Evolutionary conservation across 2,329 filamentous ascomycete species (phyloP), one percentile per base, ranked within the genome.

Genomic region (Aspergillus ruber): DNA sequence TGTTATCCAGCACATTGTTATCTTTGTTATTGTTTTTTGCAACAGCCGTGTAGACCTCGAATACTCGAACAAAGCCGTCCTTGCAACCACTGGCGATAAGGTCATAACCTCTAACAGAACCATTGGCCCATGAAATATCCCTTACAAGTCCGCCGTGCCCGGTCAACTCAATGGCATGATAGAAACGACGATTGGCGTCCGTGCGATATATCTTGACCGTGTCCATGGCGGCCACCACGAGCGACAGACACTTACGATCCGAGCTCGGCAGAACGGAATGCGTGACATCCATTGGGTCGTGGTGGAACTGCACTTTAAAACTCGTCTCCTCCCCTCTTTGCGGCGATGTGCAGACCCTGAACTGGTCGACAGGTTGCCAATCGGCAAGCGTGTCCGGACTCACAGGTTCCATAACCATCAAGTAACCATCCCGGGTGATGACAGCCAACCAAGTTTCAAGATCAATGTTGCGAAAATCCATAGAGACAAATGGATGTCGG

Each of bases 71-170:
- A 57, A 83, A 84, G 3, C 93, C 91, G 64, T 98, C 93, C 67
- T 94, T 94, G 64, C 88, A 93, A 2, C 90, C 91, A 5, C 90
- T 94, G 3, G 91, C 93, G 57, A 97, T 80, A 48, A 91, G 79
- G 66, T 98, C 93, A 65, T 88, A 91, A 1, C 91, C 91, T 35
- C 90, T 77, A 59, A 94, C 89, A 55, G 90, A 94, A 10, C 90
- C 91, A 42, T 90, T 86, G 1, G 91, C 89, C 93, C 93, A 98
- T 2, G 88, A 85, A 1, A 96, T 81, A 64, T 96, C 90, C 42
- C 91, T 79, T 6, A 96, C 86, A 35, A 97, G 76, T 1, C 84
- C 83, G 6, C 81, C 77, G 58, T 95, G 87, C 1, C 83, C 83
- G 25, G 76, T 75, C 13, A 97, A 74, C 61, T 90, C 85, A 17